Evolutionary conservation across 208 protist genomes (phyloP), one percentile per base, ranked within the genome.

Genomic region (Acanthamoeba culbertsoni): DNA sequence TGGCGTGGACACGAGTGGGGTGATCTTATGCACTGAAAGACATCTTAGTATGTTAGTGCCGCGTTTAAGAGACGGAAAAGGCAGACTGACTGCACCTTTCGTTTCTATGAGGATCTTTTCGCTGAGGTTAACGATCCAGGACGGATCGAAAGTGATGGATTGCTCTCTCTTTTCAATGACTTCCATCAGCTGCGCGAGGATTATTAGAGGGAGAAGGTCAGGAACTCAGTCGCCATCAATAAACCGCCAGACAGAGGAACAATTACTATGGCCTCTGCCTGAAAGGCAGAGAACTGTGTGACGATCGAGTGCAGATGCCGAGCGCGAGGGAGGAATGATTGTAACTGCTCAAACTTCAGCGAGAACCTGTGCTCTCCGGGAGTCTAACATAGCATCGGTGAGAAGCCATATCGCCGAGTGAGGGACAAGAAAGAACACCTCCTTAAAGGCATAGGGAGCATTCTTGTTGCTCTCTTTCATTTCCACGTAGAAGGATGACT

Each of bases 391-490:
- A 28, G 53, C 18, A 23, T 16, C 16, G 23, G 23, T 16, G 16
- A 16, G 23, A 62, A 23, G 18, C 12, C 18, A 55, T 16, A 57
- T 16, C 18, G 31, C 63, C 14, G 65, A 31, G 35, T 20, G 46
- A 28, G 31, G 57, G 46, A 88, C 16, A 23, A 35, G 14, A n/a
- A 88, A 79, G 33, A 28, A 28, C 28, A 88, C 77, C 26, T 57
- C 26, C 31, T 94, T 63, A 53, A 96, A 96, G n/a, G 51, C 20
- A 45, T 96, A 96, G 18, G 95, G 95, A 35, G 68, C 37, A 77
- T 96, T 96, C 10, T 65, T 53, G 45, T 96, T 86, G 77, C 96
- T 96, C 2, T 89, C 93, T 53, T 96, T 96, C 95, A 96, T 96
- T 63, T 33, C 26, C 37, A 89, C 79, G n/a, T 77, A 43, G 31